phyloP scores from a whole-genome alignment of 768 basidiomycete genomes.

The Pisolithus orientalis region DNA sequence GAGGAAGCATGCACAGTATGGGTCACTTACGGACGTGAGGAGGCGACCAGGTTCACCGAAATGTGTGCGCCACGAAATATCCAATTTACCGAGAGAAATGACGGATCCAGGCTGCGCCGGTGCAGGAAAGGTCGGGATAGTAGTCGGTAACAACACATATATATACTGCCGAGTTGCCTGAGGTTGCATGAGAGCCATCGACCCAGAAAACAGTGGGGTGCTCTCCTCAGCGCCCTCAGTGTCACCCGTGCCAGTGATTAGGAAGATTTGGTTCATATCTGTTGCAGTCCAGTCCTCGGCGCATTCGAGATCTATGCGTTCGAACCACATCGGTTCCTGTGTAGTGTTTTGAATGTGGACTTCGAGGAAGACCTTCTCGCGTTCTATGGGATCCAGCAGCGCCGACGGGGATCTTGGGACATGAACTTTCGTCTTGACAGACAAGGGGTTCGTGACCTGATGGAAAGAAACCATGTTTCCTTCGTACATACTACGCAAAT shows the following conservation, averaged over 20 bases:
- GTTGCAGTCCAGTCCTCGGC: slow-evolving; percentile 58
- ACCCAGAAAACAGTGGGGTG: slow-evolving; percentile 48
- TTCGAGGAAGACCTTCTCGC: slow-evolving; percentile 85
- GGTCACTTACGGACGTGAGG: slow-evolving; percentile 60
- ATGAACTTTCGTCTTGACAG: slow-evolving; percentile 94
- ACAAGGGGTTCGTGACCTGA: slow-evolving; percentile 89
- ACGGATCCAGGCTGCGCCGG: slow-evolving; percentile 59
- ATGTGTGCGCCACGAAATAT: slow-evolving; percentile 83
- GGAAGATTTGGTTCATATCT: slow-evolving; percentile 43
- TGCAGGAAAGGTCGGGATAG: slow-evolving; percentile 38
- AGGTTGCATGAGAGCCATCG: slow-evolving; percentile 70
- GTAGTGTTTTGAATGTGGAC: slow-evolving; percentile 89
- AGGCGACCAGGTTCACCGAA: slow-evolving; percentile 84
- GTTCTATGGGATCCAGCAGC: slow-evolving; percentile 51
- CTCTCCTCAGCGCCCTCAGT: slow-evolving; percentile 7
- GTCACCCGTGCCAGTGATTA: neutral
- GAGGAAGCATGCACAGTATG: neutral
- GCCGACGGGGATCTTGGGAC: slow-evolving; percentile 68
- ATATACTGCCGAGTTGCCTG: slow-evolving; percentile 85
- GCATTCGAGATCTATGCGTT: slow-evolving; percentile 74
- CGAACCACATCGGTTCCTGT: slow-evolving; percentile 68
- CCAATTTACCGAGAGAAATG: slow-evolving; percentile 78
- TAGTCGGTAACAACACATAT: slow-evolving; percentile 64
- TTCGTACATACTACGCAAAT: neutral
- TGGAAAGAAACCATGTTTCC: neutral